Conservation (phyloP, 495 filamentous ascomycete species). For the Xanthoparmelia taractica region DNA sequence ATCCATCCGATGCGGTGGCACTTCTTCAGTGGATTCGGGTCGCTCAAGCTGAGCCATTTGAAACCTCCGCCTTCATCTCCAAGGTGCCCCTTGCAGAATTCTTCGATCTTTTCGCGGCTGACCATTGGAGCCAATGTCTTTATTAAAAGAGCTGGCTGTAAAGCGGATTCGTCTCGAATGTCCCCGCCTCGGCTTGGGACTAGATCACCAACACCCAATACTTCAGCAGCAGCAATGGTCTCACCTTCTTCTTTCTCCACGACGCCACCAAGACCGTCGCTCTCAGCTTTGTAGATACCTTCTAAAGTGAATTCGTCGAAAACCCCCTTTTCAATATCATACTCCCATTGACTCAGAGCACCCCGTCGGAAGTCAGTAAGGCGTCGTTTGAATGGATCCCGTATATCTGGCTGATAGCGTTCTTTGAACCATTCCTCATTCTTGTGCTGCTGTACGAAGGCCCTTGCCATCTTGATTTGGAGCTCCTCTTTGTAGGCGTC, state of each 20-base stretch:
- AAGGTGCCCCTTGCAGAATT: conserved; percentile 84
- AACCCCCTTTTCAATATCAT: conserved; percentile 66
- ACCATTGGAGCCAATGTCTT: conserved; percentile 98
- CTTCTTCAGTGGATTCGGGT: conserved; percentile 93
- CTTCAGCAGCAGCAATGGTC: conserved; percentile 80
- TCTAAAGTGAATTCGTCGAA: conserved; percentile 96
- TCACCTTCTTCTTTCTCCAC: conserved; percentile 94
- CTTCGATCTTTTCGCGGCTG: conserved; percentile 85
- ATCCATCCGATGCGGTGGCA: conserved; percentile 99
- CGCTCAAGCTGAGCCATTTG: conserved; percentile 86
- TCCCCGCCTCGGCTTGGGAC: conserved; percentile 73
- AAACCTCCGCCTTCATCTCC: conserved; percentile 79
- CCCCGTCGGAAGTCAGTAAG: conserved; percentile 67
- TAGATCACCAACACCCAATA: conserved; percentile 82
- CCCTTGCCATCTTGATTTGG: conserved; percentile 79
- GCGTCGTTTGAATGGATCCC: conserved; percentile 57
- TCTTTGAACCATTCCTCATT: conserved; percentile 97
- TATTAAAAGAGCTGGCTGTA: conserved; percentile 86
- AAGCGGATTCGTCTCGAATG: conserved; percentile 70
- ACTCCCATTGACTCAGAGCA: conserved; percentile 74
- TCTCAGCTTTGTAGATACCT: conserved; percentile 89
- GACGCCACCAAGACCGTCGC: conserved; percentile 75
- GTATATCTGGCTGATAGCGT: conserved; percentile 76
- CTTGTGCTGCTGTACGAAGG: conserved; percentile 85
- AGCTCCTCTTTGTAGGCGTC: conserved; percentile 91